These are phyloP conservation scores for Obba rivulosa DNA, from an alignment of 768 basidiomycete species.

Conservation along the genomic window DNA sequence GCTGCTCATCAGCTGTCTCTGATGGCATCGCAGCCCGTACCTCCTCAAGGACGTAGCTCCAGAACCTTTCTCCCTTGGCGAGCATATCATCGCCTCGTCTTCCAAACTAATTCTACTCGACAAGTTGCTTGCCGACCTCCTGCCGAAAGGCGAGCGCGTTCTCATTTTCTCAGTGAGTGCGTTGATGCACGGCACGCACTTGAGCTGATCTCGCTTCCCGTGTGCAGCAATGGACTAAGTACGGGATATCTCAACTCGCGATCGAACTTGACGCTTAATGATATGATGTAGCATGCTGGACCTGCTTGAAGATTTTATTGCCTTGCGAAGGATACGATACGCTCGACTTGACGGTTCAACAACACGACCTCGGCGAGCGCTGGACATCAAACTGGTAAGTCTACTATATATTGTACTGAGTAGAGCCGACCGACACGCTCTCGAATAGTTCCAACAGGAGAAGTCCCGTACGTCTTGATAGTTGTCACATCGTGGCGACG, in stretches of 20 bases:
- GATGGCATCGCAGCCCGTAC: conserved; percentile 39
- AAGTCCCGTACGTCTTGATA: conserved; percentile 39
- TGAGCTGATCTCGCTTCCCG: conserved; percentile 4
- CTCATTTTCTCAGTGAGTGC: conserved; percentile 60
- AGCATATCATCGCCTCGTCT: conserved; percentile 51
- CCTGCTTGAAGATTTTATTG: conserved; percentile 62
- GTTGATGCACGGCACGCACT: neutral
- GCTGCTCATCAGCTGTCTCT: neutral
- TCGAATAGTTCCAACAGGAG: conserved; percentile 50
- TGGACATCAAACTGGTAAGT: conserved; percentile 54
- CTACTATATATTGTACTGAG: neutral
- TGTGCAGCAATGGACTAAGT: conserved; percentile 57
- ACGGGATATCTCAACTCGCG: conserved; percentile 3
- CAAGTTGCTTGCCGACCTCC: conserved; percentile 49
- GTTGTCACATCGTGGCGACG: neutral
- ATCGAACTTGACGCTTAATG: neutral
- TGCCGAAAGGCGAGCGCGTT: conserved; percentile 57
- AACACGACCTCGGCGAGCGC: conserved; percentile 44
- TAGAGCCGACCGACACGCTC: neutral
- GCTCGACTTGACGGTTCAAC: conserved; percentile 57
- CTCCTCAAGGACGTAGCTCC: conserved; percentile 45
- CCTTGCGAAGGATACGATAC: conserved; percentile 50
- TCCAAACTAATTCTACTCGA: conserved; percentile 54
- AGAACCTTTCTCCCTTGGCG: conserved; percentile 43
- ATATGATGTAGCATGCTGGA: conserved; percentile 51